phyloP scores from a whole-genome alignment of 352 stramenopile species.

The Globisporangium cylindrosporum region DNA sequence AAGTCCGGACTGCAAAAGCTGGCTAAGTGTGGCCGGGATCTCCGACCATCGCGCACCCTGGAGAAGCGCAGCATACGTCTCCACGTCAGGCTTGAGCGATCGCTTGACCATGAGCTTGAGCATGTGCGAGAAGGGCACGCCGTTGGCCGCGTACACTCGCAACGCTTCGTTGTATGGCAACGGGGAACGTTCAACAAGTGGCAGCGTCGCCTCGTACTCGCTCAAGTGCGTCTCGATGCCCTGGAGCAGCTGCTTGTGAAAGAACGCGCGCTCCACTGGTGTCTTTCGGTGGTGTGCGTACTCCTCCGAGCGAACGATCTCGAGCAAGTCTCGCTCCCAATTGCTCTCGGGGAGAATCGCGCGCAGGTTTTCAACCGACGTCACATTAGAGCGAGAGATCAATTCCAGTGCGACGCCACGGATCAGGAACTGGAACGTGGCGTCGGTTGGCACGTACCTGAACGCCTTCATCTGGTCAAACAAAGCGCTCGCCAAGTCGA shows the following conservation, averaged over 20 bases:
- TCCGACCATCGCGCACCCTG: constrained; percentile 61
- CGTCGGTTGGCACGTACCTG: constrained; percentile 25
- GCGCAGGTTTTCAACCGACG: constrained; percentile 34
- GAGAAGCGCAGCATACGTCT: constrained; percentile 63
- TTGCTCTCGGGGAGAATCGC: constrained; percentile 25
- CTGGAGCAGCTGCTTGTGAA: constrained; percentile 38
- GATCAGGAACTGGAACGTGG: constrained; percentile 50
- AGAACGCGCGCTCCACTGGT: constrained; percentile 37
- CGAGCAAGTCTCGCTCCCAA: constrained; percentile 57
- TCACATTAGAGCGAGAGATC: constrained; percentile 20
- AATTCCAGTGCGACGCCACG: constrained; percentile 54
- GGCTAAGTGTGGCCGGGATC: constrained; percentile 59
- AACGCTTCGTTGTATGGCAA: constrained; percentile 64
- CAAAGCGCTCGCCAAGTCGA: constrained; percentile 38
- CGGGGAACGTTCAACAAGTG: constrained; percentile 20
- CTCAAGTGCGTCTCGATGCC: constrained; percentile 45
- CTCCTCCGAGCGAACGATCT: constrained; percentile 51
- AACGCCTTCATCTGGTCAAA: constrained; percentile 49
- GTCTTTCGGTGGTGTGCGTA: constrained; percentile 64
- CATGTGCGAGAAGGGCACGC: constrained; percentile 49
- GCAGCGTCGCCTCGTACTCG: constrained; percentile 38
- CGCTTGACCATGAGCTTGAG: constrained; percentile 60
- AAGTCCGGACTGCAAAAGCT: constrained; percentile 49
- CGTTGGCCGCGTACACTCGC: constrained; percentile 53
- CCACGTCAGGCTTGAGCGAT: constrained; percentile 39